These are phyloP conservation scores for Beta macrorhiza DNA, from an alignment of 179 eudicot genomes.

Conservation along the genomic window DNA sequence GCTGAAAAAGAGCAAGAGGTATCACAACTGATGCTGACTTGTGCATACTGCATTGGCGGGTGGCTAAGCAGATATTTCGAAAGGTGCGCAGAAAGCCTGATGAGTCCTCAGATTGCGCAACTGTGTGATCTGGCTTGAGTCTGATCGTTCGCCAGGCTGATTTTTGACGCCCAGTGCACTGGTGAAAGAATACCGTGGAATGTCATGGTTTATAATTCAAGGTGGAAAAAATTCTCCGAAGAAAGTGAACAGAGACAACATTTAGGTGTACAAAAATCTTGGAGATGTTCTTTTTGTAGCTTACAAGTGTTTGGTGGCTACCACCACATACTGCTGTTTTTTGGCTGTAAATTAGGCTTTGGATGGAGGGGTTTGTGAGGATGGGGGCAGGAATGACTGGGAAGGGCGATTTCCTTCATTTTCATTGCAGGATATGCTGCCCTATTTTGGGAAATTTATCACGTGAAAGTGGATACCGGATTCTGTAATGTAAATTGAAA, in stretches of 20 bases:
- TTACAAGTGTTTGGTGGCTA: not conserved
- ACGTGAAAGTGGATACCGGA: not conserved
- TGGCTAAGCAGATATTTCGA: too few relatives aligned
- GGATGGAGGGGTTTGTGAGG: not conserved
- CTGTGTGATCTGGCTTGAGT: not conserved
- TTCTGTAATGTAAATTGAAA: constrained; percentile 1
- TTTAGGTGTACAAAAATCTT: not conserved
- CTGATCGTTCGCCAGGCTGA: not conserved
- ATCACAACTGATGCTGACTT: constrained; percentile 32
- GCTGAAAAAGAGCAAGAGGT: constrained; percentile 65
- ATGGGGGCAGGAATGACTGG: not conserved
- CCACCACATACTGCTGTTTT: not conserved
- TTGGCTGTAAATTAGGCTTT: constrained; percentile 19
- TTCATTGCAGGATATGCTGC: not conserved
- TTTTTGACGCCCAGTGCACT: not conserved
- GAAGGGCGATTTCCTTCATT: not conserved
- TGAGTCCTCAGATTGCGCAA: not conserved
- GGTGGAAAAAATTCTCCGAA: not conserved
- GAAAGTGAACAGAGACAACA: not conserved
- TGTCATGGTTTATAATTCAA: not conserved
- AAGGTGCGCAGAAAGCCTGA: not conserved
- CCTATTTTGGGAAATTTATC: constrained; percentile 9
- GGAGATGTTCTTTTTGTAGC: not conserved
- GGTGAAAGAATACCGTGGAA: not conserved
- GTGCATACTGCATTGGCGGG: not conserved